Evolutionary conservation across 1,284 basidiomycete genomes (phyloP), one percentile per base, ranked within the genome.

Genomic region (Austroboletus rostrupii): DNA sequence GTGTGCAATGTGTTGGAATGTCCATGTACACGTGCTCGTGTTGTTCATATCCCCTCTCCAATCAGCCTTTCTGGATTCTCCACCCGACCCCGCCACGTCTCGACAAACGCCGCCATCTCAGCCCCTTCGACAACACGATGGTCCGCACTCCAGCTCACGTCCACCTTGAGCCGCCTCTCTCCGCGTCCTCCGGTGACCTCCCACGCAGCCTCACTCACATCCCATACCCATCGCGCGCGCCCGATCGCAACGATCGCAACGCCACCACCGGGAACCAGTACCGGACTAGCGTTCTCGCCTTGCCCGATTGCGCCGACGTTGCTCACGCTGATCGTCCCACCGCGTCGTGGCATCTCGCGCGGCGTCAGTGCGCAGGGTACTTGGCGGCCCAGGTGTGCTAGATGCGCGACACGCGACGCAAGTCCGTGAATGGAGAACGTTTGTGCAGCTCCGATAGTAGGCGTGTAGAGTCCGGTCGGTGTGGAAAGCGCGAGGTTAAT

Each of bases 101-200:
- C 91, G 45, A 94, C 89, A 66, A 97, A 92, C 49, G 87, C 86
- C 41, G 92, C 92, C 53, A 97, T 68, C 72, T 97, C 94, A 0
- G 92, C 93, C 7, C 94, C 94, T 66, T 97, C 93, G 9, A 96
- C 85, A 7, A 96, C 84, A 17, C 94, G 72, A 72, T 97, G 94
- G 66, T 97, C 94, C 29, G 88, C 94, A 57, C 83, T 86, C 88
- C 92, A 95, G 53, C 87, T 90, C 3, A 92, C 78, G 20, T 83
- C 80, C 43, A 92, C 71, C 69, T 85, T 83, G 53, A 95, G 68
- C 58, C 90, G 76, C 52, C 78, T 69, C 59, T 82, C 77, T 1
- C 85, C 87, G 13, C 21, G 29, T 6, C 38, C 47, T 16, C 28
- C 23, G 20, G 36, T 40, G 1, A 49, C 52, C 20, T 55, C 43